A percentile compares a stretch with the other conserved stretches of the same genome.
Conservation (phyloP, 1,139 yeast genomes). For the Pichia sp. region DNA sequence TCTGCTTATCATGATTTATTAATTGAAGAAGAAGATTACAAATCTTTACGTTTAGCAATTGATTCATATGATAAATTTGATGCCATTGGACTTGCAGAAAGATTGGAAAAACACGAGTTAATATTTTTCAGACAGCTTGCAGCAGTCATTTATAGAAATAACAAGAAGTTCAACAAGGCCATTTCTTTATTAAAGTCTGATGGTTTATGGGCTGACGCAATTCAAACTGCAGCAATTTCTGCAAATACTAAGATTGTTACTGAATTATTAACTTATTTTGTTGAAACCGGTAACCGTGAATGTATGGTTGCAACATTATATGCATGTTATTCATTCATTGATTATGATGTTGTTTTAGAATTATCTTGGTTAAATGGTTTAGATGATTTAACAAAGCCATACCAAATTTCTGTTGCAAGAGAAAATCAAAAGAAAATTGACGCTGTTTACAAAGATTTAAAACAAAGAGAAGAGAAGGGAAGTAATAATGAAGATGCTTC, state of each 20-base stretch:
- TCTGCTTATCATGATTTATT: conserved; percentile 92
- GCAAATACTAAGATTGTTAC: conserved; percentile 77
- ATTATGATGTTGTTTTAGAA: conserved; percentile 81
- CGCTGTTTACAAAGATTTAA: conserved; percentile 64
- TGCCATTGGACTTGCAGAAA: conserved; percentile 83
- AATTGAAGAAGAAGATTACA: conserved; percentile 95
- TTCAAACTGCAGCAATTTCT: conserved; percentile 86
- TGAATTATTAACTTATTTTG: conserved; percentile 85
- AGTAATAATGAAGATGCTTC: conserved; percentile 46
- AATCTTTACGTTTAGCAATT: conserved; percentile 78
- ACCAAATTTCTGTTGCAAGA: conserved; percentile 72
- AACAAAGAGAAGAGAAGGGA: conserved; percentile 58
- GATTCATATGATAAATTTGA: conserved; percentile 90
- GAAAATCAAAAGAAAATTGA: conserved; percentile 68
- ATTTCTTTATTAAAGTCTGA: conserved; percentile 85
- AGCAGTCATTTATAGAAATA: conserved; percentile 87
- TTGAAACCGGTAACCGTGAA: conserved; percentile 95
- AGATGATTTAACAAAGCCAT: conserved; percentile 79
- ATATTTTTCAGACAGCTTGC: conserved; percentile 95
- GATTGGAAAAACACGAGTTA: conserved; percentile 86
- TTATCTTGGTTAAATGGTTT: conserved; percentile 86
- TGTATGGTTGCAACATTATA: conserved; percentile 88
- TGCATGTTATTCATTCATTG: conserved; percentile 74
- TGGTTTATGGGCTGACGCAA: conserved; percentile 91
- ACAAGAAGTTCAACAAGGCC: conserved; percentile 89